Evolutionary conservation across 495 filamentous ascomycete species (phyloP), one percentile per base, ranked within the genome.

Genomic region (Cercophora newfieldiana): DNA sequence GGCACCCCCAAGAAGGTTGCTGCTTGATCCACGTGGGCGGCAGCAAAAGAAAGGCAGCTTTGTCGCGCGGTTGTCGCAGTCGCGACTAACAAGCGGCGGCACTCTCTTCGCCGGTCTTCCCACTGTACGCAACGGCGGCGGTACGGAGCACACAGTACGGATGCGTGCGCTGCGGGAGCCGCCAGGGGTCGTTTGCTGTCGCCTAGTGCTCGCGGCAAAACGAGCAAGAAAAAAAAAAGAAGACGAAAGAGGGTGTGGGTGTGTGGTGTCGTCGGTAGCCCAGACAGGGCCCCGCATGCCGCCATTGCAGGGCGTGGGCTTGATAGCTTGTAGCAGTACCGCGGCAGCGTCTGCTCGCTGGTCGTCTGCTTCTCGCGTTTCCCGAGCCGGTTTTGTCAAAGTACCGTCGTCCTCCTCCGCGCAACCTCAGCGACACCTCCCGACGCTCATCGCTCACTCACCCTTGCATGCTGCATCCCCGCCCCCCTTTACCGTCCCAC

Each of bases 21-120:
- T 44, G 37, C 37, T 44, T 16, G 18, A 44, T 16, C 37, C 37
- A 44, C 37, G 37, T 44, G 37, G 37, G 59, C 47, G 21, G 30
- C 44, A 48, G 54, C 22, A 47, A 22, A 56, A 48, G 61, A 53
- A 8, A 12, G 24, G 14, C 33, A 16, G 24, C 18, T 33, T 59
- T 67, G 59, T 67, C 60, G 65, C 65, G 65, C 65, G 65, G 65
- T 67, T 63, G 59, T 63, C 33, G 49, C 28, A 18, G 57, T 44
- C 57, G 57, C 29, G 57, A 59, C 30, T 33, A 44, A 24, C 31
- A n/a, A 8, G 8, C 51, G 21, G 51, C 22, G 14, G 29, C 10
- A n/a, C 14, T 28, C 18, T 59, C 30, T 55, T 26, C 3, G 7
- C 7, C 53, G 53, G 30, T 30, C 56, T 30, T 21, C 21, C 22